Conservation (phyloP, 1,139 yeast genomes). For the Yamadazyma oceani region DNA sequence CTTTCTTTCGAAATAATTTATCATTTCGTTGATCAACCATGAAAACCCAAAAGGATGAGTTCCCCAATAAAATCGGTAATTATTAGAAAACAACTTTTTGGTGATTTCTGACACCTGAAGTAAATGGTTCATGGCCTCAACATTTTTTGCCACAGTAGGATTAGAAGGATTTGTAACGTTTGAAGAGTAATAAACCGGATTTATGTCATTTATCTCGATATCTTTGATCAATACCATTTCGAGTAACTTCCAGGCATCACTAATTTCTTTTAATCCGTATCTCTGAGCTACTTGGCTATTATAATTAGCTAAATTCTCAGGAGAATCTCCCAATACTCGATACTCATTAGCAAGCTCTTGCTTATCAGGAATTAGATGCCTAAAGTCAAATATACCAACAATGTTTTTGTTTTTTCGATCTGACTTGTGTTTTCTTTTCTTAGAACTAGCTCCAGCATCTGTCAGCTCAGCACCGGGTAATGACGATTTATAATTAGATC, state of each 20-base stretch:
- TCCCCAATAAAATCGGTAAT: constrained; percentile 66
- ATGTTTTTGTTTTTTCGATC: constrained; percentile 43
- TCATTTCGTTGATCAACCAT: constrained; percentile 67
- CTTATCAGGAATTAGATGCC: constrained; percentile 72
- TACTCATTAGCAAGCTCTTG: constrained; percentile 77
- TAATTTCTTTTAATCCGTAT: constrained; percentile 60
- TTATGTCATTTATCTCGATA: constrained; percentile 18
- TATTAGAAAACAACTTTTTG: constrained; percentile 15
- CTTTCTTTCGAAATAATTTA: constrained; percentile 61
- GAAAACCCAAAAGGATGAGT: constrained; percentile 77
- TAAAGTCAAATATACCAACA: constrained; percentile 65
- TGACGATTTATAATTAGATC: constrained; percentile 17
- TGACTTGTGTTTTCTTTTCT: constrained; percentile 16
- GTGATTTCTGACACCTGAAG: constrained; percentile 18
- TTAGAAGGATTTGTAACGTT: constrained; percentile 10
- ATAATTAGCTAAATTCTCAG: constrained; percentile 63
- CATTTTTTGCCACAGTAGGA: constrained; percentile 13
- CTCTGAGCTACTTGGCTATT: constrained; percentile 73
- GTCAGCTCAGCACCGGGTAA: constrained; percentile 16
- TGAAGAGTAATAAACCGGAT: constrained; percentile 16
- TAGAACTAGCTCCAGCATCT: constrained; percentile 12
- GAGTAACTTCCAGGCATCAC: constrained; percentile 78
- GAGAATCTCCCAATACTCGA: constrained; percentile 63
- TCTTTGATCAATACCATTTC: constrained; percentile 44
- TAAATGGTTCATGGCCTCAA: constrained; percentile 20